Percentiles rank a stretch among this genome's conserved stretches.
Conservation (phyloP, 2,329 filamentous ascomycete species). For the Botrytis tulipae region DNA sequence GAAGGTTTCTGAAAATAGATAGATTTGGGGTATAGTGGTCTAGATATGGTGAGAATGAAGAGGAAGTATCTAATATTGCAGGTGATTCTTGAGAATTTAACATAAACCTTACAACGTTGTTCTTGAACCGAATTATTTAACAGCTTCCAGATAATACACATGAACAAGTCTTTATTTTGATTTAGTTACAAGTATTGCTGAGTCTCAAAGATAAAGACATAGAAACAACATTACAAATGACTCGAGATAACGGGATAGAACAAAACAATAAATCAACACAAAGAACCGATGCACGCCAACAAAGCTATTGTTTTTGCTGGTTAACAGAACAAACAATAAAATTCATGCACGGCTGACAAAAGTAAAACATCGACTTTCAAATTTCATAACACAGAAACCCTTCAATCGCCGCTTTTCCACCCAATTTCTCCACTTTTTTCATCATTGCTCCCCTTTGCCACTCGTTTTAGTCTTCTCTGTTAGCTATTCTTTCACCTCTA, state of each 20-base stretch:
- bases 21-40: background rate
- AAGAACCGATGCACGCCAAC: background rate
- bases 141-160: background rate
- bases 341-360: background rate
- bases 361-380: background rate
- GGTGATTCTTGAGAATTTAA: background rate
- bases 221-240: background rate
- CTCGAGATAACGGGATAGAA: background rate
- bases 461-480: background rate
- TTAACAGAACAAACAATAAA: background rate
- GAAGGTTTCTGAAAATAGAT: background rate
- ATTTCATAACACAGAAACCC: too few species aligned
- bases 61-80: too few species aligned
- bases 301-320: background rate
- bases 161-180: too few species aligned
- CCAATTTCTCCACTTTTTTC: background rate
- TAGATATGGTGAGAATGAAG: background rate
- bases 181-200: accelerated
- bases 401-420: background rate
- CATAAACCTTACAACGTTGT: background rate
- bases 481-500: background rate
- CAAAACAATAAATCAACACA: background rate
- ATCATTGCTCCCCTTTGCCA: background rate
- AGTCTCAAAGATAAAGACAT: too few species aligned
- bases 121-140: background rate